phyloP scores from a whole-genome alignment of 192 early-diverging fungal species.

The Backusella parvicylindrica region DNA sequence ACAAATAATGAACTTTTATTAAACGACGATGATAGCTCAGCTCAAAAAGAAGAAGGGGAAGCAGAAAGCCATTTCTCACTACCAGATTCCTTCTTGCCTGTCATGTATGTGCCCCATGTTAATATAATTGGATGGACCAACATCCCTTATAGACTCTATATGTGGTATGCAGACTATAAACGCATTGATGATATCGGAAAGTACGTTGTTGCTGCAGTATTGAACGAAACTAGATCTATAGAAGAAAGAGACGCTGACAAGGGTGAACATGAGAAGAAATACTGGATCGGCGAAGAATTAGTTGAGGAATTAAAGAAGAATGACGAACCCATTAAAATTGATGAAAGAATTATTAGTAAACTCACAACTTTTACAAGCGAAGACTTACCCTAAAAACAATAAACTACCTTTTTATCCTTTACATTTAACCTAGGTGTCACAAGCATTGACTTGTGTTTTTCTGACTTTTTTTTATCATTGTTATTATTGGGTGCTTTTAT shows the following conservation, averaged over 20 bases:
- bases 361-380: slow-evolving; percentile 26
- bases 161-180: slow-evolving; percentile 36
- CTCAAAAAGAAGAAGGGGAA: slow-evolving; percentile 13
- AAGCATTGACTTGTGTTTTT: neutral
- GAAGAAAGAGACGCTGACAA: slow-evolving; percentile 20
- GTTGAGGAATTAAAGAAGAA: slow-evolving; percentile 20
- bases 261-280: slow-evolving; percentile 29
- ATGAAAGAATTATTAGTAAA: slow-evolving; percentile 15
- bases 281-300: slow-evolving; percentile 32
- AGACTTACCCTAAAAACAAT: slow-evolving; percentile 4
- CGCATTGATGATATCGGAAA: slow-evolving; percentile 38
- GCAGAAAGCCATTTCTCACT: slow-evolving; percentile 21
- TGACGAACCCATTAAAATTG: slow-evolving; percentile 26
- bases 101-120: slow-evolving; percentile 39
- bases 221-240: slow-evolving; percentile 30
- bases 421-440: neutral
- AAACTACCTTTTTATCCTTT: neutral
- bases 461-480: neutral
- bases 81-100: slow-evolving; percentile 27
- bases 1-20: neutral
- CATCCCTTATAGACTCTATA: slow-evolving; percentile 38
- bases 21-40: neutral
- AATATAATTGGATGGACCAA: slow-evolving; percentile 45
- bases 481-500: neutral
- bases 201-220: slow-evolving; percentile 28